These are phyloP conservation scores for Aspergillus brunneoviolaceus DNA, from an alignment of 2,329 filamentous ascomycete species.

Conservation along the genomic window DNA sequence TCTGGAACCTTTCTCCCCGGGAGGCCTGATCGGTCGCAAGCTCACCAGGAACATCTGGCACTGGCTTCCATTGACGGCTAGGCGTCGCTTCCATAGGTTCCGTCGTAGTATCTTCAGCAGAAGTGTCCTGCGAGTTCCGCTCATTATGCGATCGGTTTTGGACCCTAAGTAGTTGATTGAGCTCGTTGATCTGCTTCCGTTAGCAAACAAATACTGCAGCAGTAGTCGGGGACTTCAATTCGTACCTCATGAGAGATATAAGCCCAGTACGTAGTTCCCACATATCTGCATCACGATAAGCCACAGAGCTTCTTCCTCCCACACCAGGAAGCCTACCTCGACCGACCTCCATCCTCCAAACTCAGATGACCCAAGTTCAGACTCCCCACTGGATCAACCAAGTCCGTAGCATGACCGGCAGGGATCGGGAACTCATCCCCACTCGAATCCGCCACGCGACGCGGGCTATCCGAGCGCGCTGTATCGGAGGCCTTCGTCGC, in stretches of 20 bases:
- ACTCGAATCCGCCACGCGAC: conserved; percentile 34
- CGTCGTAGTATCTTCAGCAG: conserved; percentile 22
- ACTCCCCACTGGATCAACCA: conserved; percentile 44
- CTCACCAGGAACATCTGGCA: conserved; percentile 16
- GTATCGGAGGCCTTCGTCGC: conserved; percentile 14
- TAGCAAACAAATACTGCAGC: conserved; percentile 1
- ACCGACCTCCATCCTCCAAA: conserved; percentile 44
- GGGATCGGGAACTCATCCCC: conserved; percentile 46
- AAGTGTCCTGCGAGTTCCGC: conserved; percentile 20
- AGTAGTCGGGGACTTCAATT: neutral
- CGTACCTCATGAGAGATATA: conserved; percentile 47
- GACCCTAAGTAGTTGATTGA: conserved; percentile 45
- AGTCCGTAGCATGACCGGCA: conserved; percentile 41
- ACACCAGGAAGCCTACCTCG: conserved; percentile 39
- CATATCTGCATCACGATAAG: conserved; percentile 35
- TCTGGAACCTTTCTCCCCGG: conserved; percentile 33
- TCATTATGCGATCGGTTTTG: conserved; percentile 40
- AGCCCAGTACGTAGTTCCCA: conserved; percentile 48
- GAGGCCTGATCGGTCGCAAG: conserved; percentile 16
- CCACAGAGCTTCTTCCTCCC: neutral
- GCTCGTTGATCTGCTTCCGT: conserved; percentile 42
- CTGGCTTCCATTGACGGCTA: conserved; percentile 22
- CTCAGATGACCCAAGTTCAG: conserved; percentile 45
- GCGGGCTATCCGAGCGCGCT: conserved; percentile 34
- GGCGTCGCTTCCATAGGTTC: conserved; percentile 19